Conservation (phyloP, 306 rosid genomes). For the Dryas octopetala region DNA sequence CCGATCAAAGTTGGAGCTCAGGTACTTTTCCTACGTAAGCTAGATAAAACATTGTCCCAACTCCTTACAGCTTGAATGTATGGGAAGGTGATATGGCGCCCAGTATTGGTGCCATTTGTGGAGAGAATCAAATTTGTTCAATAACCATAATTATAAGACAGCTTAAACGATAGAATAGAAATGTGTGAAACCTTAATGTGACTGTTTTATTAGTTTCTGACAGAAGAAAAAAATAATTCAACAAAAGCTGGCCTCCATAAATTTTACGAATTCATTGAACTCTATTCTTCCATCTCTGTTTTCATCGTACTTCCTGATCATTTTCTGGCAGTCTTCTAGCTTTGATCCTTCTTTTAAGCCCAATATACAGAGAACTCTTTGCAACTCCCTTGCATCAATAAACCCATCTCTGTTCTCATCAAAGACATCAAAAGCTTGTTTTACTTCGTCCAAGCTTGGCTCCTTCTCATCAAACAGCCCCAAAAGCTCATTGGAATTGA, state of each 20-base stretch:
- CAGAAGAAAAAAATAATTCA: conserved; percentile 29
- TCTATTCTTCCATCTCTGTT: conserved; percentile 74
- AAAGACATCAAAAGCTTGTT: conserved; percentile 81
- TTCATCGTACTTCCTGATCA: conserved; percentile 60
- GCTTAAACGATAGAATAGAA: neutral
- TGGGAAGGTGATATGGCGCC: neutral
- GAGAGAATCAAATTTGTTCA: conserved; percentile 1
- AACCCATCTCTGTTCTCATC: conserved; percentile 80
- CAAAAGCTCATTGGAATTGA: conserved; percentile 41
- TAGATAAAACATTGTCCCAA: neutral
- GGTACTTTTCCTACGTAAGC: neutral
- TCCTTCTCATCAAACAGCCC: conserved; percentile 74
- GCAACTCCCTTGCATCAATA: conserved; percentile 71
- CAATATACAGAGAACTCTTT: conserved; percentile 53
- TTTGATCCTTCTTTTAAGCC: conserved; percentile 53
- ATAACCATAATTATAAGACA: neutral
- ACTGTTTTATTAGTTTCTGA: neutral
- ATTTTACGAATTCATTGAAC: conserved; percentile 66
- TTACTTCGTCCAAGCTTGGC: conserved; percentile 82
- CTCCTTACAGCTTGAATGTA: neutral
- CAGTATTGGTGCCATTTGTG: neutral
- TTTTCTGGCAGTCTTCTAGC: conserved; percentile 53
- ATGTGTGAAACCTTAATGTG: neutral
- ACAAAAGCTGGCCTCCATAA: conserved; percentile 65
- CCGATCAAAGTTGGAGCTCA: neutral